Conservation (phyloP, 208 protist species). For the Leishmania braziliensis region DNA sequence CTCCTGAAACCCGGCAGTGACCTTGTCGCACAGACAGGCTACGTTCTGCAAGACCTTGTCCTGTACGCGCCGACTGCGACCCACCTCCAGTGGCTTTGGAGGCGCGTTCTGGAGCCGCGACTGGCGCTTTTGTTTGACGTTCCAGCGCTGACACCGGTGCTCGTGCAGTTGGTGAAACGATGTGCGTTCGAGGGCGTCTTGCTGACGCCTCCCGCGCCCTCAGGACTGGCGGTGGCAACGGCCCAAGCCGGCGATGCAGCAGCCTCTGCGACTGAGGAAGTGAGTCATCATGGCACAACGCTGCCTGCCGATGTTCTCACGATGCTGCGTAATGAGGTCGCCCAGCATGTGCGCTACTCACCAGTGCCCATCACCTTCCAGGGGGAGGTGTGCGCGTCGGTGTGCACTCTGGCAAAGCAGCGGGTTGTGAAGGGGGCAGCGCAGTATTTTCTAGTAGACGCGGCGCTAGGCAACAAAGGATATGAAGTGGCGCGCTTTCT, state of each 20-base stretch:
- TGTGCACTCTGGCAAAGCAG: slow-evolving; percentile 46
- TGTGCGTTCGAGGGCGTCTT: slow-evolving; percentile 58
- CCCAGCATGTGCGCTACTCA: slow-evolving; percentile 63
- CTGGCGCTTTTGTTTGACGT: slow-evolving; percentile 51
- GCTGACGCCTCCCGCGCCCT: slow-evolving; percentile 8
- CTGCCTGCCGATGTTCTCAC: slow-evolving; percentile 61
- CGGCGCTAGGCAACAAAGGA: slow-evolving; percentile 51
- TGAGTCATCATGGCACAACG: slow-evolving; percentile 33
- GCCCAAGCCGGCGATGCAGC: background rate
- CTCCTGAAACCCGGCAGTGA: slow-evolving; percentile 58
- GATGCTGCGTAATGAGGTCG: slow-evolving; percentile 46
- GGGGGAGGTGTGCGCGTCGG: slow-evolving; percentile 37
- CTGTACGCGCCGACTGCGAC: slow-evolving; percentile 70
- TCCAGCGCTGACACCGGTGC: slow-evolving; percentile 43
- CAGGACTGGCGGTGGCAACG: background rate
- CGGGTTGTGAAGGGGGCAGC: slow-evolving; percentile 50
- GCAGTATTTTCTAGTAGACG: slow-evolving; percentile 74
- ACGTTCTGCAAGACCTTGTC: slow-evolving; percentile 83
- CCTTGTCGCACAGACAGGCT: slow-evolving; percentile 46
- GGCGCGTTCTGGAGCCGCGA: slow-evolving; percentile 41
- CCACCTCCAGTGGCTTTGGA: slow-evolving; percentile 76
- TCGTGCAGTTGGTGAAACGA: slow-evolving; percentile 69
- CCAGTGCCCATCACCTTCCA: slow-evolving; percentile 55
- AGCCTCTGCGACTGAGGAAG: slow-evolving; percentile 10
- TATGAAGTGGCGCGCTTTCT: slow-evolving; percentile 74